Evolutionary conservation across 2,329 filamentous ascomycete genomes (phyloP).

Genomic region (Colletotrichum falcatum): DNA sequence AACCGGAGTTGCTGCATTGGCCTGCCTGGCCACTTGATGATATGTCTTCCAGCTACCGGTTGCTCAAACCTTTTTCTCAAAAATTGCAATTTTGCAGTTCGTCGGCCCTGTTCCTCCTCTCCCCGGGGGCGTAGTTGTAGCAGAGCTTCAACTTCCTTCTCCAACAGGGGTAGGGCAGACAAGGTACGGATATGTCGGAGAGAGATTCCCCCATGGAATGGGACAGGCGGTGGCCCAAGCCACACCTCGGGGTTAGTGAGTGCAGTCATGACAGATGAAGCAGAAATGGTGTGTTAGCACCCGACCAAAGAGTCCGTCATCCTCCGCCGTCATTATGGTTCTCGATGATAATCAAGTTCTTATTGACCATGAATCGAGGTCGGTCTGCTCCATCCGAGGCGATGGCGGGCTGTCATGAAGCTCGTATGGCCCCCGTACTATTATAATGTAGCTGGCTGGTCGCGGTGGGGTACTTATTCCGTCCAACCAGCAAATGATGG

Average conservation of each 20-base stretch:
- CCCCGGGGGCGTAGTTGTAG: slow-evolving; percentile 20
- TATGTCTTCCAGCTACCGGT: slow-evolving; percentile 6
- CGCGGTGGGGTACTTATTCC: background rate
- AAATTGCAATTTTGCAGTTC: background rate
- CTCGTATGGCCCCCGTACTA: background rate
- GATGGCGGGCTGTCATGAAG: background rate
- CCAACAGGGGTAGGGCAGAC: background rate
- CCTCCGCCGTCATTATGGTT: background rate
- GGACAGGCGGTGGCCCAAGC: slow-evolving; percentile 21
- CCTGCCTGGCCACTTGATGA: background rate
- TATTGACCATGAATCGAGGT: background rate
- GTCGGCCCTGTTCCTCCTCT: background rate
- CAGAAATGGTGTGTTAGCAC: background rate
- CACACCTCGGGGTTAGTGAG: slow-evolving; percentile 10
- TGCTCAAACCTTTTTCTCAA: slow-evolving; percentile 9
- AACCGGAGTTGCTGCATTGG: slow-evolving; percentile 15
- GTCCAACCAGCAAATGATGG: slow-evolving; percentile 3
- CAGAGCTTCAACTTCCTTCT: slow-evolving; percentile 7
- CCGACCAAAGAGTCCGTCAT: background rate
- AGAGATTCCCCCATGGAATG: slow-evolving; percentile 17
- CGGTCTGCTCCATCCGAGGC: background rate
- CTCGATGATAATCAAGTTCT: background rate
- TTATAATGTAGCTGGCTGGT: background rate
- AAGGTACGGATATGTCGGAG: background rate
- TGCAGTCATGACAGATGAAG: background rate